Evolutionary conservation across 2,329 filamentous ascomycete genomes (phyloP).

Genomic region (Fusarium pseudocircinatum): DNA sequence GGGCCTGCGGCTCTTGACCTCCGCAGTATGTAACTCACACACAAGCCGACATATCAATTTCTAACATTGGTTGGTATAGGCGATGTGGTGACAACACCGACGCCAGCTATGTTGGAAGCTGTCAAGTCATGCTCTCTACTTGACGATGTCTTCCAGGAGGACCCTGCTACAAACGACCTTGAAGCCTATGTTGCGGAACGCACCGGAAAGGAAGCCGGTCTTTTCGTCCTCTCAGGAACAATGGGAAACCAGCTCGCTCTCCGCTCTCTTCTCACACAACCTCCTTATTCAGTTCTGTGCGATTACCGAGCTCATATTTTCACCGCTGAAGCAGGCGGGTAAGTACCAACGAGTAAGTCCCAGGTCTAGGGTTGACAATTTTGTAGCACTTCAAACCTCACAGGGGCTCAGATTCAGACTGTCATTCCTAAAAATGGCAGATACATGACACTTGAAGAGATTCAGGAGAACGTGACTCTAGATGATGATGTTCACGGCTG

Average conservation of each 20-base stretch:
- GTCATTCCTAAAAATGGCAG: constrained; percentile 75
- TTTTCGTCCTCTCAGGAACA: constrained; percentile 88
- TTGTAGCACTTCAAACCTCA: constrained; percentile 72
- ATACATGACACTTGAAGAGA: constrained; percentile 80
- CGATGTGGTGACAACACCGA: constrained; percentile 75
- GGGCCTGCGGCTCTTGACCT: constrained; percentile 53
- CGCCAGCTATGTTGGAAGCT: constrained; percentile 81
- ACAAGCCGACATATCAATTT: neutral
- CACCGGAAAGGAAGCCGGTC: constrained; percentile 77
- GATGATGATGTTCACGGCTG: constrained; percentile 79
- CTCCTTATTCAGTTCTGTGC: constrained; percentile 82
- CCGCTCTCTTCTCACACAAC: constrained; percentile 78
- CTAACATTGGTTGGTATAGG: constrained; percentile 46
- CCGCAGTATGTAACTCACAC: constrained; percentile 47
- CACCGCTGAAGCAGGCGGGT: constrained; percentile 71
- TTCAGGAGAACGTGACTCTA: constrained; percentile 72
- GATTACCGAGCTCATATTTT: constrained; percentile 84
- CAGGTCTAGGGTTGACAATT: neutral
- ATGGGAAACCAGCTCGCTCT: constrained; percentile 94
- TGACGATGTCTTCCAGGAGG: constrained; percentile 87
- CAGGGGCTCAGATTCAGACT: constrained; percentile 74
- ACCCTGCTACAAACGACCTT: constrained; percentile 79
- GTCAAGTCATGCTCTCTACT: constrained; percentile 78
- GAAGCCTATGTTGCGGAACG: constrained; percentile 78
- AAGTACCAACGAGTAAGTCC: constrained; percentile 26